These are phyloP conservation scores for Flueggea neowawraea DNA, from an alignment of 441 rosid species.

Conservation along the genomic window DNA sequence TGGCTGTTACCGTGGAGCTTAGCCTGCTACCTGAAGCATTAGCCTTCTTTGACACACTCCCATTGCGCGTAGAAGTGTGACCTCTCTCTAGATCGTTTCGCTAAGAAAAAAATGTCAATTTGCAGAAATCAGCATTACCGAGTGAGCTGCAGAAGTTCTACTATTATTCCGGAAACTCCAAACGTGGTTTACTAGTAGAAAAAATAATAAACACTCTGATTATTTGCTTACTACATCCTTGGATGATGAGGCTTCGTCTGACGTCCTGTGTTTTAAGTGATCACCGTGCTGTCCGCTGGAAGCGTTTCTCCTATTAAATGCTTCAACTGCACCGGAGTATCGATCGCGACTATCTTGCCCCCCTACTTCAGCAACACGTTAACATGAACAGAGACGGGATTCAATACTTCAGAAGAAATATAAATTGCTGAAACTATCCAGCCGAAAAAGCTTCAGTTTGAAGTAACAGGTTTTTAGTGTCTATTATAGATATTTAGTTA, in stretches of 20 bases:
- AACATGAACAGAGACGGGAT: neutral
- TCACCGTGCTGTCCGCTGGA: constrained; percentile 49
- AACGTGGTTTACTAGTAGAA: too few species aligned
- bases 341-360: constrained; percentile 70
- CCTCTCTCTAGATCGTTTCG: constrained; percentile 48
- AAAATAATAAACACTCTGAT: neutral
- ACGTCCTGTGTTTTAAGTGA: constrained; percentile 49
- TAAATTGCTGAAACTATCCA: neutral
- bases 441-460: too few species aligned
- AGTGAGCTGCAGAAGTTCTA: constrained; percentile 21
- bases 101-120: constrained; percentile 22
- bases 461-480: too few species aligned
- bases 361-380: constrained; percentile 17
- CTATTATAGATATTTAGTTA: too few species aligned
- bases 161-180: too few species aligned
- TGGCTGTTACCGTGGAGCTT: constrained; percentile 57
- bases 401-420: neutral
- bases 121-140: constrained; percentile 1
- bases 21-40: constrained; percentile 61
- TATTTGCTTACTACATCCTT: constrained; percentile 56
- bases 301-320: constrained; percentile 59
- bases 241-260: constrained; percentile 58
- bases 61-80: constrained; percentile 48
- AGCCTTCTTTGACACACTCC: constrained; percentile 60
- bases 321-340: constrained; percentile 74